Evolutionary conservation across 1,139 yeast genomes (phyloP).

Genomic region (Hansenula anomala): DNA sequence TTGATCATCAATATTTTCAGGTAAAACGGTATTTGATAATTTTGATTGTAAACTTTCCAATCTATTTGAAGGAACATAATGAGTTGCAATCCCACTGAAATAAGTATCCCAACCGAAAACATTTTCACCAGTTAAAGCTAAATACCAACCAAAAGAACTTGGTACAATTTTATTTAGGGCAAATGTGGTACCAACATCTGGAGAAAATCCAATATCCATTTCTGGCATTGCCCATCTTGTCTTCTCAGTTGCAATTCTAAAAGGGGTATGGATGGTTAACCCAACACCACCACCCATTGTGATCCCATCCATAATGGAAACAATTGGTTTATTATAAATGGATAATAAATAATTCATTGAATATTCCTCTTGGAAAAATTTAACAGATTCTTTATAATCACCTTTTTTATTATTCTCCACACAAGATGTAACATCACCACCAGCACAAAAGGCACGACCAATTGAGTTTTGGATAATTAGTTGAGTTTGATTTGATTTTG

Average conservation of each 20-base stretch:
- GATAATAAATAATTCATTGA: conserved; percentile 75
- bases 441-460: conserved; percentile 70
- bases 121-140: conserved; percentile 82
- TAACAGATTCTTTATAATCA: conserved; percentile 47
- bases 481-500: conserved; percentile 62
- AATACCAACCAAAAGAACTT: conserved; percentile 62
- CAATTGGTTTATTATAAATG: conserved; percentile 78
- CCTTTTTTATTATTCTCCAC: conserved; percentile 47
- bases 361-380: conserved; percentile 78
- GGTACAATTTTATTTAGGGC: conserved; percentile 67
- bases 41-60: conserved; percentile 59
- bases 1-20: conserved; percentile 14
- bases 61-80: conserved; percentile 68
- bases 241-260: conserved; percentile 85
- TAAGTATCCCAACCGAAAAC: conserved; percentile 76
- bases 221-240: conserved; percentile 98
- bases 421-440: conserved; percentile 89
- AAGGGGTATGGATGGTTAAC: conserved; percentile 85
- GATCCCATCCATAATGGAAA: conserved; percentile 84
- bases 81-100: conserved; percentile 85
- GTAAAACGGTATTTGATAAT: conserved; percentile 42
- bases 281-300: conserved; percentile 99
- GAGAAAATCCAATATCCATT: conserved; percentile 93
- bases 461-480: conserved; percentile 67
- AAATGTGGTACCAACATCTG: conserved; percentile 93